phyloP scores from a whole-genome alignment of 1,284 basidiomycete species.

The Puccinia hordei region DNA sequence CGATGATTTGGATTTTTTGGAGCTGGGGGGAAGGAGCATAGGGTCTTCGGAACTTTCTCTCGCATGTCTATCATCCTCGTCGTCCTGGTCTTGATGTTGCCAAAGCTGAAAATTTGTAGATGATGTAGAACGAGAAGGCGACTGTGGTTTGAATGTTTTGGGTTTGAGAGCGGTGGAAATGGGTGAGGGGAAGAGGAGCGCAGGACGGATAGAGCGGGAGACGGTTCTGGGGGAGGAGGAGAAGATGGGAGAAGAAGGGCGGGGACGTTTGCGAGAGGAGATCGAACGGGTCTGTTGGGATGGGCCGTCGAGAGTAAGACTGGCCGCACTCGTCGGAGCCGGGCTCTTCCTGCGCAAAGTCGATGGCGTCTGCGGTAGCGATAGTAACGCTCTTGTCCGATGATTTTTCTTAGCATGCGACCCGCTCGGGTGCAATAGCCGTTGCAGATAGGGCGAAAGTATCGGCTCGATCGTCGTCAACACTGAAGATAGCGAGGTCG shows the following conservation, averaged over 20 bases:
- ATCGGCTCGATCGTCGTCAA: background rate
- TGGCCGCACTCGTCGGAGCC: background rate
- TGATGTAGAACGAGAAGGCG: background rate
- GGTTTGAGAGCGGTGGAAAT: background rate
- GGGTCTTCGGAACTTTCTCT: slow-evolving; percentile 37
- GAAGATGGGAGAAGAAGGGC: background rate
- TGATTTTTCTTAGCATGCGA: background rate
- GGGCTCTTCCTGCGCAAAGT: background rate
- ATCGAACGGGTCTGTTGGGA: background rate
- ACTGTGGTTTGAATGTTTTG: background rate
- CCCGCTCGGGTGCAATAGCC: background rate
- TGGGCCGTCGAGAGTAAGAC: too few relatives aligned
- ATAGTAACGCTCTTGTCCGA: background rate
- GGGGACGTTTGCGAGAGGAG: background rate
- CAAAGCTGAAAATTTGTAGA: background rate
- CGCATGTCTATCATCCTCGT: background rate
- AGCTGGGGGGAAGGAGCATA: slow-evolving; percentile 5
- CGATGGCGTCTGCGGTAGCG: background rate
- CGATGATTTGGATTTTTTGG: background rate
- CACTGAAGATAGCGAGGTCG: background rate
- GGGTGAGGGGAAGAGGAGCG: background rate
- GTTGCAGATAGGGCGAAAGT: background rate
- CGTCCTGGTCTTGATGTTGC: too few relatives aligned
- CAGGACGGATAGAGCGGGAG: background rate
- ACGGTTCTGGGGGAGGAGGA: background rate